Evolutionary conservation across 2,329 filamentous ascomycete species (phyloP).

Genomic region (Colletotrichum theobromicola): DNA sequence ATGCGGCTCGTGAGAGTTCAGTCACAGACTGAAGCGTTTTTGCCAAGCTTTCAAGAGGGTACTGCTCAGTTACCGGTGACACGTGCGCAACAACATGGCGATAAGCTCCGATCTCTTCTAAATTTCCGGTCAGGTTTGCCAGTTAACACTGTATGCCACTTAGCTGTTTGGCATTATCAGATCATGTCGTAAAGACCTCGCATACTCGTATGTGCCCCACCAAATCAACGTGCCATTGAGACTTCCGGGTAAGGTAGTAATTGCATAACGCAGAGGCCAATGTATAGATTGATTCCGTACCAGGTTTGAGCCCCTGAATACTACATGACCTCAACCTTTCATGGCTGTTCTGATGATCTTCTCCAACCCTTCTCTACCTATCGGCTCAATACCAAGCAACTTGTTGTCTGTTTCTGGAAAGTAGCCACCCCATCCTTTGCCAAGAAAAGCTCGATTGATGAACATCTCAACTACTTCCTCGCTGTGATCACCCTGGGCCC

Average conservation of each 20-base stretch:
- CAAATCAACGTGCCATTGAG: background rate
- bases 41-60: background rate
- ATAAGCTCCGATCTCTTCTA: background rate
- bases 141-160: no score
- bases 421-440: background rate
- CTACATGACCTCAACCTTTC: background rate
- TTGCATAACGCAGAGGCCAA: background rate
- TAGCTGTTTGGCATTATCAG: background rate
- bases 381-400: background rate
- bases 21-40: background rate
- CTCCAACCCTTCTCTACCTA: background rate
- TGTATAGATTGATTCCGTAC: background rate
- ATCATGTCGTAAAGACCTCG: background rate
- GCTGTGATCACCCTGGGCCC: background rate
- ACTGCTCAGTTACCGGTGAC: background rate
- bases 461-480: conserved; percentile 11
- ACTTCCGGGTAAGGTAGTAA: background rate
- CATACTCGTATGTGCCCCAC: background rate
- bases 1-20: background rate
- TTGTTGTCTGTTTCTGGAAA: background rate
- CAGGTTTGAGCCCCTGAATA: background rate
- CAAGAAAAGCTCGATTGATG: conserved; percentile 5
- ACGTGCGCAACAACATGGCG: background rate
- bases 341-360: conserved; percentile 2
- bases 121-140: background rate